These are phyloP conservation scores for Trypanosoma brucei DNA, from an alignment of 208 protist genomes.

Conservation along the genomic window DNA sequence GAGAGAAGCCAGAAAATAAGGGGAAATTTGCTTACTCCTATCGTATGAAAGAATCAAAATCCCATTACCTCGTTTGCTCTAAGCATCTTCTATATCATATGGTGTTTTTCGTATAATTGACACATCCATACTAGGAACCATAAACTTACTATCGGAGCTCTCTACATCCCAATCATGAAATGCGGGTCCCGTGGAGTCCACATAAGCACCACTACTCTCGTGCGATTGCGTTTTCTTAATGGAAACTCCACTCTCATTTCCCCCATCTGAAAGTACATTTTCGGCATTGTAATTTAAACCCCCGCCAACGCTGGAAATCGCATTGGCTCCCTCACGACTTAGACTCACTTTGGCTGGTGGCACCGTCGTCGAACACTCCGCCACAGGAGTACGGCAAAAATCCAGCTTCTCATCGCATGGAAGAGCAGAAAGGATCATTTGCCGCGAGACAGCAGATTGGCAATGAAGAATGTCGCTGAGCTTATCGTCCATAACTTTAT, in stretches of 20 bases:
- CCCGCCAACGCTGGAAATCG: background rate
- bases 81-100: conserved; percentile 30
- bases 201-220: conserved; percentile 1
- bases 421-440: conserved; percentile 1
- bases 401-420: background rate
- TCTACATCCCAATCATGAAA: conserved; percentile 32
- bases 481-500: conserved; percentile 30
- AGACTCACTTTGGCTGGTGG: background rate
- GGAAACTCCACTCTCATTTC: background rate
- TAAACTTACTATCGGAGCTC: conserved; percentile 27
- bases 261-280: background rate
- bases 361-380: background rate
- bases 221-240: background rate
- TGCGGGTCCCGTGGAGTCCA: conserved; percentile 8
- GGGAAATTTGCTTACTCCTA: background rate
- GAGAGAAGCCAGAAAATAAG: background rate
- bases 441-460: conserved; percentile 21
- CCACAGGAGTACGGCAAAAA: background rate
- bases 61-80: background rate
- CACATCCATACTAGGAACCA: conserved; percentile 10
- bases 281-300: background rate
- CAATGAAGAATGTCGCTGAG: conserved; percentile 27
- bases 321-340: background rate
- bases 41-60: background rate
- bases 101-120: conserved; percentile 19